phyloP scores from a whole-genome alignment of 1,284 basidiomycete genomes.

The Cystobasidium slooffiae region DNA sequence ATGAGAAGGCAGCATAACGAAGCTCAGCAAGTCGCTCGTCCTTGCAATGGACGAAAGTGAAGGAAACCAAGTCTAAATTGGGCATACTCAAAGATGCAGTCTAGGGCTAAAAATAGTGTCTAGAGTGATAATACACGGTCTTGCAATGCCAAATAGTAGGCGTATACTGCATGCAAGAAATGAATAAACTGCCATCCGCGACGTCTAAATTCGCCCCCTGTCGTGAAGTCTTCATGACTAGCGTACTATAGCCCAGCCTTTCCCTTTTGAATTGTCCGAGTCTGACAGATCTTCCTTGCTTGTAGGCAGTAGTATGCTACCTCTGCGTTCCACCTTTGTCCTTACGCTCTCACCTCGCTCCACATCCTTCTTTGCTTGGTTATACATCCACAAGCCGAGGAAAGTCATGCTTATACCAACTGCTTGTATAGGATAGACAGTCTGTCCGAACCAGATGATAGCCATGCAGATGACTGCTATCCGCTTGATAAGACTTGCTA shows the following conservation, averaged over 20 bases:
- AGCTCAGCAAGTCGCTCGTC: too few species aligned
- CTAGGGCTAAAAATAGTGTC: too few species aligned
- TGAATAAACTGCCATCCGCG: background rate
- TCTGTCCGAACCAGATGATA: slow-evolving; percentile 94
- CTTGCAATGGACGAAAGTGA: too few species aligned
- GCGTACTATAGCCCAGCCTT: slow-evolving; percentile 38
- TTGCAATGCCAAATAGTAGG: too few species aligned
- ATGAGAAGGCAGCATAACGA: too few species aligned
- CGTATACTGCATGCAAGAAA: background rate
- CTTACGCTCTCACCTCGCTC: slow-evolving; percentile 87
- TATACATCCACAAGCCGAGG: slow-evolving; percentile 92
- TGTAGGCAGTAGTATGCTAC: slow-evolving; percentile 72
- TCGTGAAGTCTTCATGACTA: background rate
- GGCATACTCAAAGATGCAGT: too few species aligned
- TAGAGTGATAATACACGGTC: too few species aligned
- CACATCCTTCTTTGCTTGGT: slow-evolving; percentile 89
- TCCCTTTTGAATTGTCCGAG: slow-evolving; percentile 17
- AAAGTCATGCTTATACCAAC: slow-evolving; percentile 87
- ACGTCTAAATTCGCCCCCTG: background rate
- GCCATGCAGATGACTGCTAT: slow-evolving; percentile 98
- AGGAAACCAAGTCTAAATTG: too few species aligned
- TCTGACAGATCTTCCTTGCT: slow-evolving; percentile 56
- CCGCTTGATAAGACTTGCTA: slow-evolving; percentile 95
- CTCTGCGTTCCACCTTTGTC: slow-evolving; percentile 77
- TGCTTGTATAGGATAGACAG: slow-evolving; percentile 80